Percentiles rank a stretch among this genome's conserved stretches.
Conservation (phyloP, 2,329 filamentous ascomycete species). For the Hypoxylon sp. region DNA sequence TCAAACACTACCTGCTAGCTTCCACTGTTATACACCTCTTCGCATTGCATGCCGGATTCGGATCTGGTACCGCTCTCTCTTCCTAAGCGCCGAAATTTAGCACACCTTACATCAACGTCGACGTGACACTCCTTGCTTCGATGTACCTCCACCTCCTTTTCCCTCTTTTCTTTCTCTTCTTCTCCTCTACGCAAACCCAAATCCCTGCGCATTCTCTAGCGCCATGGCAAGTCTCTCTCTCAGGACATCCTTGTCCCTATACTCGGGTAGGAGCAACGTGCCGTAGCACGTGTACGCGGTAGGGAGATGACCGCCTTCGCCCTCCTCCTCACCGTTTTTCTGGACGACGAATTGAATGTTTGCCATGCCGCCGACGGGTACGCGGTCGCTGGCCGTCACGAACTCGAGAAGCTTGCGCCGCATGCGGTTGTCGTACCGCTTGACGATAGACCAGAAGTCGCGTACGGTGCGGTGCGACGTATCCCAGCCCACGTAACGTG, state of each 20-base stretch:
- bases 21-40: background rate
- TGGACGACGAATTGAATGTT: slow-evolving; percentile 88
- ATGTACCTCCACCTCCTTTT: background rate
- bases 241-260: slow-evolving; percentile 76
- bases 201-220: slow-evolving; percentile 87
- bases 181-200: slow-evolving; percentile 85
- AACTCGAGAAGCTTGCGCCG: slow-evolving; percentile 87
- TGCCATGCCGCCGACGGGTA: slow-evolving; percentile 87
- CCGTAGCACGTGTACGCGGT: slow-evolving; percentile 96
- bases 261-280: slow-evolving; percentile 86
- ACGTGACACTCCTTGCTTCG: background rate
- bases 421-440: slow-evolving; percentile 74
- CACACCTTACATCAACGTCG: background rate
- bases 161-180: background rate
- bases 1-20: background rate
- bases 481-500: slow-evolving; percentile 86
- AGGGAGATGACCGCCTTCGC: slow-evolving; percentile 72
- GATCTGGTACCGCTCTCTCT: too few species aligned
- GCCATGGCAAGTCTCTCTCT: slow-evolving; percentile 84
- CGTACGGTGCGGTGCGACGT: slow-evolving; percentile 75
- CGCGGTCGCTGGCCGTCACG: slow-evolving; percentile 90
- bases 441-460: slow-evolving; percentile 88
- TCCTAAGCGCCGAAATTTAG: too few species aligned
- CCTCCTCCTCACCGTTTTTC: slow-evolving; percentile 75
- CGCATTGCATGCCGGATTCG: background rate